Conservation (phyloP, 179 eudicot genomes). For the Silene vulgaris region DNA sequence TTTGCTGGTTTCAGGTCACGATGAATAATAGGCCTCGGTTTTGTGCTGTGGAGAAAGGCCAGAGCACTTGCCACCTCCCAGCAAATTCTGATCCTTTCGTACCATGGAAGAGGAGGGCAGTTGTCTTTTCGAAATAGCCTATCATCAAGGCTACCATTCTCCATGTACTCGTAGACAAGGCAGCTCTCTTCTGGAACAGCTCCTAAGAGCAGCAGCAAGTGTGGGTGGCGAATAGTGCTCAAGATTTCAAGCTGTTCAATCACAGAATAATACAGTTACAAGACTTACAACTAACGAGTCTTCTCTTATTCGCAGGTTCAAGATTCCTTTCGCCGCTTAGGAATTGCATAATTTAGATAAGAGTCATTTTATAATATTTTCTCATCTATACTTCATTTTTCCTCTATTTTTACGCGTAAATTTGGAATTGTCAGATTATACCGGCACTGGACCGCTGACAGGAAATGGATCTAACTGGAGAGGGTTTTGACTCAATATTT, state of each 20-base stretch:
- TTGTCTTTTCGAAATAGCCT: constrained; percentile 40
- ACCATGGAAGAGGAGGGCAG: constrained; percentile 62
- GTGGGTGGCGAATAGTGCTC: constrained; percentile 74
- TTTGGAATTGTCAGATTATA: no score
- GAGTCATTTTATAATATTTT: no score
- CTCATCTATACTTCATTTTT: no score
- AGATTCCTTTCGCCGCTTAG: not conserved
- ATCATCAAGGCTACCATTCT: constrained; percentile 74
- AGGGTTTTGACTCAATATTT: no score
- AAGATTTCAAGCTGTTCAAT: constrained; percentile 64
- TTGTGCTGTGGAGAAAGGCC: constrained; percentile 64
- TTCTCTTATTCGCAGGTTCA: no score
- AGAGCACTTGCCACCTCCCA: constrained; percentile 80
- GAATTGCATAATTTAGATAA: not conserved
- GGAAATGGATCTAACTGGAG: no score
- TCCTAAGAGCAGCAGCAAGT: constrained; percentile 67
- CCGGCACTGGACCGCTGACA: no score
- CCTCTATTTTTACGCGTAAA: no score
- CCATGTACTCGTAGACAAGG: constrained; percentile 82
- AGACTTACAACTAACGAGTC: no score
- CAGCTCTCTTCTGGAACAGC: constrained; percentile 67
- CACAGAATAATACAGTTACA: no score
- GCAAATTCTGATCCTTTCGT: constrained; percentile 58
- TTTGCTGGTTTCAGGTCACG: constrained; percentile 84
- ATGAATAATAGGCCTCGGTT: constrained; percentile 64